Evolutionary conservation across 1,284 basidiomycete genomes (phyloP), one percentile per base, ranked within the genome.

Genomic region (Papiliotrema nemorosa): DNA sequence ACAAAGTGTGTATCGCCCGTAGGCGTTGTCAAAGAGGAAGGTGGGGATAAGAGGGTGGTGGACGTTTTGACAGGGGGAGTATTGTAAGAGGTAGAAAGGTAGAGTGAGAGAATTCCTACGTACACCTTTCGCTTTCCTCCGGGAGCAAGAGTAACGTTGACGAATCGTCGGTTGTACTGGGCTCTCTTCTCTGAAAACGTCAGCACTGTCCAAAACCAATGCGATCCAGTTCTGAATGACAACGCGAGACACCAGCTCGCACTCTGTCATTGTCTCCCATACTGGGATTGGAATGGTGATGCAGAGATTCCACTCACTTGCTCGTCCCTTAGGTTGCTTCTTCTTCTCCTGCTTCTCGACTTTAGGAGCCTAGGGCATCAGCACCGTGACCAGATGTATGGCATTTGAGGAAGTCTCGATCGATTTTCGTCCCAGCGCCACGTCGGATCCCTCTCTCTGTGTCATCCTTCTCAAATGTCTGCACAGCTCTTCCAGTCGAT

Each of bases 301-400:
- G 14, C 29, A 31, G 29, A 31, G 7, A 7, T 7, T 31, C 9
- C 33, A 72, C 70, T 70, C 64, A 73, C 70, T 90, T 60, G 92
- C 92, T 74, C 92, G 89, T 67, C 92, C 92, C 81, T 88, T 93
- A 59, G 90, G 89, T 25, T 79, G 82, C 86, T 94, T 94, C 84
- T 92, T 91, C 86, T 94, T 96, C 82, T 96, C 92, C 81, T 94
- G 90, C 78, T 87, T 85, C 75, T 94, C 92, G 75, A 94, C 92
- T 80, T 94, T 94, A 70, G 93, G 93, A 72, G 85, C 87, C 70
- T 73, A 53, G 27, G 4, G 26, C 13, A 25, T 43, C 20, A 43
- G 39, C 24, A 7, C 9, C 5, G 37, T 38, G 9, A 12, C 12
- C 21, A 34, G 31, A 34, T 34, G 31, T n/a, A 34, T n/a, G n/a